phyloP scores from a whole-genome alignment of 257 asterid genomes.

The Gentiana macrophylla region DNA sequence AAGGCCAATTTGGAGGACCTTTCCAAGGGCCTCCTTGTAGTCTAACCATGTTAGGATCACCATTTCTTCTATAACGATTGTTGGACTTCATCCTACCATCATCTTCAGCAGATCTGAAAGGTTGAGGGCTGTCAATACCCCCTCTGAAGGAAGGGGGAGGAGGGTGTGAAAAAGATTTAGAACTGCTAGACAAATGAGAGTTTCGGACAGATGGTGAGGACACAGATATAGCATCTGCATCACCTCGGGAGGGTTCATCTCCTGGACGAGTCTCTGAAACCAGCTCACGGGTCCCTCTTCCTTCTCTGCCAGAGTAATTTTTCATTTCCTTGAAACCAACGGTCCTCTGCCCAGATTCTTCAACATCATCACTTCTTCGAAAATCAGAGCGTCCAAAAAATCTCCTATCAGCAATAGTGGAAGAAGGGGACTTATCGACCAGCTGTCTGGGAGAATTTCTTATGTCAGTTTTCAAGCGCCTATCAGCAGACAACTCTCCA shows the following conservation, averaged over 20 bases:
- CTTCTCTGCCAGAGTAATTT: slow-evolving; percentile 48
- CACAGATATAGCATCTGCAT: slow-evolving; percentile 48
- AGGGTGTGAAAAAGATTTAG: slow-evolving; percentile 52
- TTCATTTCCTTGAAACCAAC: slow-evolving; percentile 65
- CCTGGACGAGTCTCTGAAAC: slow-evolving; percentile 44
- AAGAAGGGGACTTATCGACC: slow-evolving; percentile 70
- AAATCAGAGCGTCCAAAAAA: slow-evolving; percentile 51
- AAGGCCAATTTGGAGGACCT: slow-evolving; percentile 84
- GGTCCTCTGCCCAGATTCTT: slow-evolving; percentile 63
- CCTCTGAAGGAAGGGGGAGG: slow-evolving; percentile 58
- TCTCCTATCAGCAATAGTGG: slow-evolving; percentile 45
- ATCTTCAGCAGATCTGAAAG: slow-evolving; percentile 55
- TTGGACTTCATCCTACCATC: slow-evolving; percentile 63
- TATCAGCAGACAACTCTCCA: slow-evolving; percentile 60
- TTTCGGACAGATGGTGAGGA: slow-evolving; percentile 74
- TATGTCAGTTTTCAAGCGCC: slow-evolving; percentile 56
- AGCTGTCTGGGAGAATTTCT: slow-evolving; percentile 51
- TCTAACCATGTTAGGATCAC: slow-evolving; percentile 72
- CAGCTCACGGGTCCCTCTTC: slow-evolving; percentile 49
- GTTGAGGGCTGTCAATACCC: slow-evolving; percentile 54
- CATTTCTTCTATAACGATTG: slow-evolving; percentile 64
- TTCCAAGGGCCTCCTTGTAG: slow-evolving; percentile 83
- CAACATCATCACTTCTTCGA: slow-evolving; percentile 52
- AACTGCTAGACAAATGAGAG: slow-evolving; percentile 45
- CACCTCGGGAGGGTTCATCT: slow-evolving; percentile 56